Percentiles rank a stretch among this genome's conserved stretches.
These are phyloP conservation scores for Leucosporidium scottii DNA, from an alignment of 768 basidiomycete genomes.

Conservation along the genomic window DNA sequence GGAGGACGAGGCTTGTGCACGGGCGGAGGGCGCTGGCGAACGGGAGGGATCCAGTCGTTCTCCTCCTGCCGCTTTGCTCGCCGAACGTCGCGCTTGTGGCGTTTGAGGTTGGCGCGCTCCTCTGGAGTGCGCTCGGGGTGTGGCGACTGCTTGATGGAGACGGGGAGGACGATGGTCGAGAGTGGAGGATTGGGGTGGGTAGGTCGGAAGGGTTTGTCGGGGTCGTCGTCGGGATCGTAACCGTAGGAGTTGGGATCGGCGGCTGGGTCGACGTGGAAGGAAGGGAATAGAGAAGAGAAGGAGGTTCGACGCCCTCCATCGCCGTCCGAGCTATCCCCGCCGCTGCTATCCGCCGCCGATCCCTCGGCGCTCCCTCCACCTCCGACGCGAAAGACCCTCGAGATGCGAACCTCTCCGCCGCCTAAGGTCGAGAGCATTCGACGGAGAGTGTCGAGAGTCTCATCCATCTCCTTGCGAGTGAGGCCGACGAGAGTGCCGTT, in stretches of 20 bases:
- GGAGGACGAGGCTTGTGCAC: background rate
- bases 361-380: background rate
- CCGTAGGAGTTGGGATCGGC: background rate
- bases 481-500: conserved; percentile 81
- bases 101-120: conserved; percentile 20
- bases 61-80: conserved; percentile 2
- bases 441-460: conserved; percentile 76
- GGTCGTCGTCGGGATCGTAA: too few relatives aligned
- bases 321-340: conserved; percentile 1
- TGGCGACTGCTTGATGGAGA: conserved; percentile 6
- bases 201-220: background rate
- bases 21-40: background rate
- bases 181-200: background rate
- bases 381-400: conserved; percentile 19
- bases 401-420: conserved; percentile 39
- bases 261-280: conserved; percentile 5
- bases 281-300: conserved; percentile 5
- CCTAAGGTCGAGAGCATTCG: conserved; percentile 93
- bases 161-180: background rate
- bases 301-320: background rate
- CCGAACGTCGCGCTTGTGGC: conserved; percentile 25
- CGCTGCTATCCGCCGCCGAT: background rate
- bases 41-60: background rate
- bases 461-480: conserved; percentile 60
- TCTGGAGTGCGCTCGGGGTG: conserved; percentile 13